These are phyloP conservation scores for Butyriboletus loyo DNA, from an alignment of 768 basidiomycete genomes.

Conservation along the genomic window DNA sequence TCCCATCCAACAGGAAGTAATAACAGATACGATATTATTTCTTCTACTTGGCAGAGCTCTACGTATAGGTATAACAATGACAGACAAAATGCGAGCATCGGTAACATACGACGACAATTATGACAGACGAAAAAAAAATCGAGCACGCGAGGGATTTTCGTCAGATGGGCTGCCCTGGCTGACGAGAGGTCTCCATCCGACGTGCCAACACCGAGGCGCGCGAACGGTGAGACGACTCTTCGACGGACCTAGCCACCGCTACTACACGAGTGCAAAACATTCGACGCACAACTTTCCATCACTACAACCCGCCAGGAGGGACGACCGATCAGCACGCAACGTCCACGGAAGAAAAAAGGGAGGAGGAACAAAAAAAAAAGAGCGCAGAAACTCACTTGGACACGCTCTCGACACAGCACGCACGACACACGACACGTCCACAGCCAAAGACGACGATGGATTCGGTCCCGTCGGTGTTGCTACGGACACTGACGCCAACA, in stretches of 20 bases:
- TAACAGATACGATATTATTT: slow-evolving; percentile 13
- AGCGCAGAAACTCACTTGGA: slow-evolving; percentile 28
- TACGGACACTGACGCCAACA: not conserved
- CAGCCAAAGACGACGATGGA: slow-evolving; percentile 29
- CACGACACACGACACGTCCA: slow-evolving; percentile 34
- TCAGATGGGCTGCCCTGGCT: too few relatives aligned
- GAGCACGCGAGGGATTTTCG: not conserved
- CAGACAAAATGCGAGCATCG: slow-evolving; percentile 3
- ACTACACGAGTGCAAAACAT: slow-evolving; percentile 28
- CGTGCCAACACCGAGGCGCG: not conserved
- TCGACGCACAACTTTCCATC: slow-evolving; percentile 33
- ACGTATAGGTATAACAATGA: not conserved
- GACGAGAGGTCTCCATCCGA: not conserved
- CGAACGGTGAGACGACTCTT: too few relatives aligned
- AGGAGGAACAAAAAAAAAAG: not conserved
- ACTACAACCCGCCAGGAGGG: slow-evolving; percentile 3
- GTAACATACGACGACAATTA: not conserved
- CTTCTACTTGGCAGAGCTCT: slow-evolving; percentile 5
- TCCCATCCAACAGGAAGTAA: slow-evolving; percentile 3
- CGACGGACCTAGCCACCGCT: too few relatives aligned
- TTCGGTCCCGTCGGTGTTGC: not conserved
- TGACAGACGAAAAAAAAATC: not conserved
- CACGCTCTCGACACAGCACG: slow-evolving; percentile 36
- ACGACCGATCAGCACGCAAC: slow-evolving; percentile 13
- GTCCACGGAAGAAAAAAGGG: not conserved